Evolutionary conservation across 2,329 filamentous ascomycete genomes (phyloP).

Genomic region (Botrytis aclada): DNA sequence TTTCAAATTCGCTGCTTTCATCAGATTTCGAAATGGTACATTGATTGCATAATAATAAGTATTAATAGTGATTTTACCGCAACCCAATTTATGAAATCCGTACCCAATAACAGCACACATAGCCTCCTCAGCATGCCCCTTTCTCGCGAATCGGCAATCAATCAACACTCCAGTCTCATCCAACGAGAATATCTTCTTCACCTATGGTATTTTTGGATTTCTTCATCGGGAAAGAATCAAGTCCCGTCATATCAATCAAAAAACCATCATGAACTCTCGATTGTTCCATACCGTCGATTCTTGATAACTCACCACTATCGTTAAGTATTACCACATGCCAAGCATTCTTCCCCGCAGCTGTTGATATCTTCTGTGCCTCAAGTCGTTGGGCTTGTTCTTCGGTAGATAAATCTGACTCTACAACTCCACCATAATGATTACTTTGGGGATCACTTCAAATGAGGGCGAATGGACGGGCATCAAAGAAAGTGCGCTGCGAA

Average conservation of each 20-base stretch:
- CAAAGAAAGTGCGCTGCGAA: constrained; percentile 17
- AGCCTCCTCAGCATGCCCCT: constrained; percentile 29
- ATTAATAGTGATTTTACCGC: constrained; percentile 26
- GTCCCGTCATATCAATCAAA: constrained; percentile 20
- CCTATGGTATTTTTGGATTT: not conserved
- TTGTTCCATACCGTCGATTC: not conserved
- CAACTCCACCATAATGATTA: constrained; percentile 20
- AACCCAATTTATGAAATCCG: constrained; percentile 26
- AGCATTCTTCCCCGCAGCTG: constrained; percentile 16
- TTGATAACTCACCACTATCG: not conserved
- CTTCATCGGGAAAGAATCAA: constrained; percentile 14
- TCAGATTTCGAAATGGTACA: constrained; percentile 17
- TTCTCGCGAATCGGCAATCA: constrained; percentile 27
- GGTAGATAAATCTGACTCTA: not conserved
- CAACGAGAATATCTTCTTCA: not conserved
- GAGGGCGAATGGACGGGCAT: constrained; percentile 2
- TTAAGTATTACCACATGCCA: constrained; percentile 16
- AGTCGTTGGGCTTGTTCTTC: not conserved
- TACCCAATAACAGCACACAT: constrained; percentile 29
- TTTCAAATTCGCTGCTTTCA: constrained; percentile 18
- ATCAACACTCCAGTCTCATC: constrained; percentile 30
- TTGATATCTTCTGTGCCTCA: not conserved
- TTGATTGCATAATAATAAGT: constrained; percentile 24
- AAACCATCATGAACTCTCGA: constrained; percentile 16
- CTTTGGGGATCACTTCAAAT: constrained; percentile 24